A percentile compares a stretch with the other conserved stretches of the same genome.
Evolutionary conservation across 2,329 filamentous ascomycete genomes (phyloP).

Genomic region (Sporothrix mexicana): DNA sequence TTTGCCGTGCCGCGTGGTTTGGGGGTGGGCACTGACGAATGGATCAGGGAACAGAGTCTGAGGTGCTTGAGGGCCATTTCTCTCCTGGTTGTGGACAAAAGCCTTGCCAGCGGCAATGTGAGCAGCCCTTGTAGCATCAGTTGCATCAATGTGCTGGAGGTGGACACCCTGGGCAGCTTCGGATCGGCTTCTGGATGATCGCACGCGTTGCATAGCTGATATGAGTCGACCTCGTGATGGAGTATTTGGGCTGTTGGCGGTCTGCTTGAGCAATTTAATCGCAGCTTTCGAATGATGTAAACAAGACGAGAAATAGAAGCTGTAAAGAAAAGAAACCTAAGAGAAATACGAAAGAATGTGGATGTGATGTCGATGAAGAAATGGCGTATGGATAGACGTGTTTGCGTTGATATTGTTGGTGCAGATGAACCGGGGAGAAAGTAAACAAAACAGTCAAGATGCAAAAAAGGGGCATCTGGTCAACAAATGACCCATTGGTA

Average conservation of each 20-base stretch:
- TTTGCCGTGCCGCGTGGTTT: neutral
- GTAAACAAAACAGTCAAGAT: conserved; percentile 21
- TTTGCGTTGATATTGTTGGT: neutral
- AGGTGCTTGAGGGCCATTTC: conserved; percentile 46
- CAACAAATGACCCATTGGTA: neutral
- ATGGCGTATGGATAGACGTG: conserved; percentile 19
- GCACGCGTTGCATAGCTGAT: conserved; percentile 38
- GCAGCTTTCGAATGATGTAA: no score
- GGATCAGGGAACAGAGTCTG: conserved; percentile 34
- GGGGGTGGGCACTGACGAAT: neutral
- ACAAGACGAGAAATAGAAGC: neutral
- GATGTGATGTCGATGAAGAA: neutral
- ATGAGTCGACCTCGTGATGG: no score
- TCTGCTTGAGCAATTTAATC: no score
- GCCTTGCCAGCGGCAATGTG: conserved; percentile 67
- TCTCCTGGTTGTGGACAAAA: conserved; percentile 58
- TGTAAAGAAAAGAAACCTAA: neutral
- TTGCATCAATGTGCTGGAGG: conserved; percentile 57
- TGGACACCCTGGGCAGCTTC: conserved; percentile 54
- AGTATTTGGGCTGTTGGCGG: no score
- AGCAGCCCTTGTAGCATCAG: conserved; percentile 62
- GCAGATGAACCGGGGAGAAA: neutral
- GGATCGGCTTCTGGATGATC: conserved; percentile 53
- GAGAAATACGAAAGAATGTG: conserved; percentile 13
- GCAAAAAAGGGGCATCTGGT: neutral